A percentile compares a stretch with the other conserved stretches of the same genome.
These are phyloP conservation scores for Mariannaea sp. DNA, from an alignment of 2,329 filamentous ascomycete genomes.

Conservation along the genomic window DNA sequence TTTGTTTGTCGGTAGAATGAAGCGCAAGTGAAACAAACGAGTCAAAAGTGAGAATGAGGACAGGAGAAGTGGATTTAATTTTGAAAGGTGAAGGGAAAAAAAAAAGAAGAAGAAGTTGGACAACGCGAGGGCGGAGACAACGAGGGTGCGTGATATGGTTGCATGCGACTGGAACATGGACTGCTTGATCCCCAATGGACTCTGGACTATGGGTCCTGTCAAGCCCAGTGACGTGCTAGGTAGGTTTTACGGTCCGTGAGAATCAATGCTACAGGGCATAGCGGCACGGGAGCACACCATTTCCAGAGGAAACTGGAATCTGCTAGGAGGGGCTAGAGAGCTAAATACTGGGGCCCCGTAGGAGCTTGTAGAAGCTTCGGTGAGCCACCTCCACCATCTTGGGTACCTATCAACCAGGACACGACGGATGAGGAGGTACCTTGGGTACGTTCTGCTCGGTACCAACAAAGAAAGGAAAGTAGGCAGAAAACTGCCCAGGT, in stretches of 20 bases:
- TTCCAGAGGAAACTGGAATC: constrained; percentile 26
- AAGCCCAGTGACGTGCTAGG: constrained; percentile 32
- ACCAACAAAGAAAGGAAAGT: too few species aligned
- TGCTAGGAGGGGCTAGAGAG: constrained; percentile 8
- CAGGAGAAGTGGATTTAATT: constrained; percentile 27
- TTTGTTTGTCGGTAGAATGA: constrained; percentile 9
- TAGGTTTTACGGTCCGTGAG: too few species aligned
- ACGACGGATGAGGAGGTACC: constrained; percentile 16
- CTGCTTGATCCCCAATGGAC: constrained; percentile 22
- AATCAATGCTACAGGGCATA: constrained; percentile 17
- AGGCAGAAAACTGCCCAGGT: too few species aligned
- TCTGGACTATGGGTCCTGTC: background rate
- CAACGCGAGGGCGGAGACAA: constrained; percentile 16
- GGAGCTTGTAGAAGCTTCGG: constrained; percentile 44
- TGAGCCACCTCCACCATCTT: too few species aligned
- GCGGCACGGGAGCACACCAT: constrained; percentile 17
- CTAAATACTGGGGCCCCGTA: constrained; percentile 32
- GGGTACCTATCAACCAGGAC: background rate
- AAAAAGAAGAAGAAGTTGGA: constrained; percentile 21
- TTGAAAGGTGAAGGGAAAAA: constrained; percentile 18
- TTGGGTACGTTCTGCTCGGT: too few species aligned
- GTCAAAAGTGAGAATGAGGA: constrained; percentile 18
- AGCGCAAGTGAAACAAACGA: constrained; percentile 18
- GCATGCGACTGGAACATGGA: background rate
- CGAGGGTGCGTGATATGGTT: constrained; percentile 27